phyloP scores from a whole-genome alignment of 73 alveolate species.

The Uronychia setigera region DNA sequence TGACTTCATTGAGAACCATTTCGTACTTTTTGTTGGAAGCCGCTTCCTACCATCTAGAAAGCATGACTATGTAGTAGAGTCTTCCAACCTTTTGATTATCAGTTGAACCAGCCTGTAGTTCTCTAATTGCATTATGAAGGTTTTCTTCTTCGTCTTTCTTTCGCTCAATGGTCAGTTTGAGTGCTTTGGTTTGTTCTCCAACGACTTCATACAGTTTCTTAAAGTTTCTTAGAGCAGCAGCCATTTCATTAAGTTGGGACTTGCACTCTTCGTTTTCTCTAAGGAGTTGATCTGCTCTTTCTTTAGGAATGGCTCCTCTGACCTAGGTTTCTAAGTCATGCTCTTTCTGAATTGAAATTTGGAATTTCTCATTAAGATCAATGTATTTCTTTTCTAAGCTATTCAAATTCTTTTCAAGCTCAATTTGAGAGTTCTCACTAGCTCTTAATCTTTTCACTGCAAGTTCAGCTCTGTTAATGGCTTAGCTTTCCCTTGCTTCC shows the following conservation, averaged over 20 bases:
- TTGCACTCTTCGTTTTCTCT: constrained; percentile 39
- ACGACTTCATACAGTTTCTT: constrained; percentile 59
- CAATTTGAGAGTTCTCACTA: constrained; percentile 31
- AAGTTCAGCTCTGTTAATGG: constrained; percentile 26
- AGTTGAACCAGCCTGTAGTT: constrained; percentile 75
- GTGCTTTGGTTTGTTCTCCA: constrained; percentile 71
- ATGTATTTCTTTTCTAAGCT: constrained; percentile 48
- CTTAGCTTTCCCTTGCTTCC: constrained; percentile 63
- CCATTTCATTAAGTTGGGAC: constrained; percentile 57
- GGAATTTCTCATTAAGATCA: constrained; percentile 52
- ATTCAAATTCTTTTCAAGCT: constrained; percentile 39
- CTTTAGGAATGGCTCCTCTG: constrained; percentile 45
- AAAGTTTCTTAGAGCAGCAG: constrained; percentile 72
- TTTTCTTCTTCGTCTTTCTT: constrained; percentile 88
- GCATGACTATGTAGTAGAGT: constrained; percentile 85
- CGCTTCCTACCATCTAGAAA: constrained; percentile 95
- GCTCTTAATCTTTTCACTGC: constrained; percentile 17
- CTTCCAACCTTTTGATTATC: constrained; percentile 85
- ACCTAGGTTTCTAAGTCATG: constrained; percentile 10
- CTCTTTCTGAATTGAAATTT: constrained; percentile 24
- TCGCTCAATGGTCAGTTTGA: constrained; percentile 78
- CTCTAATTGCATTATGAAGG: constrained; percentile 82
- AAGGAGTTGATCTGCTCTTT: constrained; percentile 53
- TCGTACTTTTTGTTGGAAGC: constrained; percentile 85
- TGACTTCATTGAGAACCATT: constrained; percentile 75